Conservation (phyloP, 2,329 filamentous ascomycete genomes). For the Claviceps fusiformis region DNA sequence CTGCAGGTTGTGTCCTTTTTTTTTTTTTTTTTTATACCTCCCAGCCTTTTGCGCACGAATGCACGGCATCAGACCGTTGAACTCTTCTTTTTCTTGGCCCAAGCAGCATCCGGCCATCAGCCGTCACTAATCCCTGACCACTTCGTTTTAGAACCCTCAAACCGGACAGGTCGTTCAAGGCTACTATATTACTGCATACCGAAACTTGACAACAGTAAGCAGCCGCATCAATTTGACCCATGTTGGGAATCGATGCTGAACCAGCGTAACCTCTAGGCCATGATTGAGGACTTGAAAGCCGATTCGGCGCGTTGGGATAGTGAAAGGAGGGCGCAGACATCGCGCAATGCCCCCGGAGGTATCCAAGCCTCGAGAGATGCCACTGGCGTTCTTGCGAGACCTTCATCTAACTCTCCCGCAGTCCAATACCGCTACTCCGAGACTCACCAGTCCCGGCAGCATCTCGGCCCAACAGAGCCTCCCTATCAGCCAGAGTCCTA, state of each 20-base stretch:
- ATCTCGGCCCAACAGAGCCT: constrained; percentile 31
- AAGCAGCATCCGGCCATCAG: not conserved
- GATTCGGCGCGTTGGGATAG: constrained; percentile 49
- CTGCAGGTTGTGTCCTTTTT: no score
- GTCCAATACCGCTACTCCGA: constrained; percentile 44
- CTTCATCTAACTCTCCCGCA: constrained; percentile 44
- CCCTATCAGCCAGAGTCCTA: constrained; percentile 23
- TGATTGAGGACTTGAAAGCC: constrained; percentile 50
- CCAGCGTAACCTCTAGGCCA: constrained; percentile 29
- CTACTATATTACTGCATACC: constrained; percentile 68
- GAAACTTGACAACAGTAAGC: constrained; percentile 64
- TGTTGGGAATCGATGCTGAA: not conserved
- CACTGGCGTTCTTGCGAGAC: constrained; percentile 33
- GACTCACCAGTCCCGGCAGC: constrained; percentile 33
- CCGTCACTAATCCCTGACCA: not conserved
- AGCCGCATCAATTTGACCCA: not conserved
- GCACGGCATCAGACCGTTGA: not conserved
- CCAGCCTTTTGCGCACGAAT: no score
- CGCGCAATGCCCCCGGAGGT: constrained; percentile 43
- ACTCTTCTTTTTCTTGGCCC: not conserved
- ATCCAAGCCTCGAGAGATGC: constrained; percentile 39
- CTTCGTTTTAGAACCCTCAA: constrained; percentile 32
- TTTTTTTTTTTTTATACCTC: no score
- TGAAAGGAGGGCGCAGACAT: constrained; percentile 43
- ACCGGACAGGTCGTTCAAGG: constrained; percentile 50